phyloP scores from a whole-genome alignment of 345 rosid genomes.

The Eucalyptus marginata region DNA sequence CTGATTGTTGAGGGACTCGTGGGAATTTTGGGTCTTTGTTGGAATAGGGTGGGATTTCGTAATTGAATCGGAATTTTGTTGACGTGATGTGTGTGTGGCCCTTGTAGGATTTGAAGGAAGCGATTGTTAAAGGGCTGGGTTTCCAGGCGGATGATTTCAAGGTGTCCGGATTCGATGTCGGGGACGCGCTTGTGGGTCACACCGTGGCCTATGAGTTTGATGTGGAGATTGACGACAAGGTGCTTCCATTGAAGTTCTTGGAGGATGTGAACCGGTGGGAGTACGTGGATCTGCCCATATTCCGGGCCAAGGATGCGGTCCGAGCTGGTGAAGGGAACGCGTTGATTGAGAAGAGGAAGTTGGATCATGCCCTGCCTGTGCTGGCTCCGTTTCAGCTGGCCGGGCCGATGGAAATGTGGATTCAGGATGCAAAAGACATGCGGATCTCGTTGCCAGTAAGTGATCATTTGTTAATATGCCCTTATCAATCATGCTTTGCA shows the following conservation, averaged over 20 bases:
- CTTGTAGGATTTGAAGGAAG: slow-evolving; percentile 82
- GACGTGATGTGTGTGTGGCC: background rate
- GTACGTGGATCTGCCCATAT: slow-evolving; percentile 75
- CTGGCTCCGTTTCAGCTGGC: slow-evolving; percentile 90
- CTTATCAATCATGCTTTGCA: background rate
- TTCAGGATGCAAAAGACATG: slow-evolving; percentile 86
- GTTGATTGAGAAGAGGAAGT: slow-evolving; percentile 25
- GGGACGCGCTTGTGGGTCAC: slow-evolving; percentile 80
- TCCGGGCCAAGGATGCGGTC: slow-evolving; percentile 26
- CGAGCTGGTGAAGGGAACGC: slow-evolving; percentile 10
- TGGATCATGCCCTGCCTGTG: slow-evolving; percentile 39
- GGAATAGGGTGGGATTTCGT: background rate
- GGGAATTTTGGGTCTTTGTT: background rate
- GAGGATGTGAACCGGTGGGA: slow-evolving; percentile 95
- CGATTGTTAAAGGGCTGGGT: slow-evolving; percentile 73
- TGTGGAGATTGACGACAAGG: slow-evolving; percentile 53
- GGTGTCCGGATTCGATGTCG: slow-evolving; percentile 66
- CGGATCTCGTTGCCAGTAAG: slow-evolving; percentile 70
- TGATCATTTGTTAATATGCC: background rate
- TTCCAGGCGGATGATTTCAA: slow-evolving; percentile 67
- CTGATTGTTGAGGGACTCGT: background rate
- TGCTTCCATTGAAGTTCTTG: slow-evolving; percentile 69
- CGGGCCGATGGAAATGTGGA: slow-evolving; percentile 97
- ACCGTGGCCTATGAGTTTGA: slow-evolving; percentile 82
- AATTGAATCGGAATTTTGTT: background rate